Base-by-base conservation (phyloP, 73 alveolate species). In the Stentor roeselii region DNA sequence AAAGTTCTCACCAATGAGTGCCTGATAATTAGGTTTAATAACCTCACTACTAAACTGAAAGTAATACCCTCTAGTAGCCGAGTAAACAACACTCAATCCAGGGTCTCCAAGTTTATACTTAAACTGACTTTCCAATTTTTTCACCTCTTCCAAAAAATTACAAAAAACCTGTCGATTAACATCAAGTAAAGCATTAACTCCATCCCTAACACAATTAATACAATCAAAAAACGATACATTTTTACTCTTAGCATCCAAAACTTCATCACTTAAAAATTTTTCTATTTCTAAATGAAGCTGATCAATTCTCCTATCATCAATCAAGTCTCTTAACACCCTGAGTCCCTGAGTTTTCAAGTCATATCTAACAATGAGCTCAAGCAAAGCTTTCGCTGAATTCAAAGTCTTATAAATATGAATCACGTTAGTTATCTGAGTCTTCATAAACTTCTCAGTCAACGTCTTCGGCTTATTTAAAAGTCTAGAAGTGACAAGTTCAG, bases 251-350 rank as follows among this genome's bases (percentile, higher is more conserved):
- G 14, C 6, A n/a, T 15, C 60, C 14, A 40, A 78, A 27, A 76
- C 39, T 6, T 34, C 38, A 39, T 15, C 60, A 76, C n/a, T 31
- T n/a, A 76, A 14, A 21, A 76, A 21, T n/a, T 39, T 32, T 15
- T n/a, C 39, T 27, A 76, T 76, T 21, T 76, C 84, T 36, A n/a
- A 21, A 76, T 21, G 37, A 1, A 76, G 34, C 32, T 34, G 21
- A 0, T 76, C 84, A 41, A 76, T 76, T 39, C 67, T 14, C 60
- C 60, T 76, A 76, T 76, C 84, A 39, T 76, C 27, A 15, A 76
- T 6, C 6, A 27, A 21, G 14, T 37, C 74, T n/a, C 32, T 41
- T 36, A 76, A 11, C 11, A 2, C 80, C 34, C 41, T 67, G 34
- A 67, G 34, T 34, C n/a, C 37, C 11, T 21, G 14, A 67, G 50